A percentile compares a stretch with the other conserved stretches of the same genome.
Evolutionary conservation across 2,329 filamentous ascomycete genomes (phyloP).

Genomic region (Pestalotiopsis sp.): DNA sequence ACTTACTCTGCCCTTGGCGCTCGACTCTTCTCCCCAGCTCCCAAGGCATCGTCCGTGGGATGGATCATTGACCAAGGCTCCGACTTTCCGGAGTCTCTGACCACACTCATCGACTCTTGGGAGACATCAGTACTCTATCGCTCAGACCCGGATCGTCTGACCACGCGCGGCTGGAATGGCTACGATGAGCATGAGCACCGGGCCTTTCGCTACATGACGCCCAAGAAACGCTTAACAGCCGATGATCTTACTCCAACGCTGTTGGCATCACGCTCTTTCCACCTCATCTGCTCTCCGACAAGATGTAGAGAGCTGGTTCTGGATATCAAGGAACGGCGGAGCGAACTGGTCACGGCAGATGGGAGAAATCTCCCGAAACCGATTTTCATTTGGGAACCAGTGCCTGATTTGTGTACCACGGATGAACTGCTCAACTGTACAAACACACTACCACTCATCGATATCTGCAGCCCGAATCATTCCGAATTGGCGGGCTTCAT

Average conservation of each 20-base stretch:
- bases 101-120: conserved; percentile 71
- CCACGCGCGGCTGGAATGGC: conserved; percentile 91
- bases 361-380: conserved; percentile 51
- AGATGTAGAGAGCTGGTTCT: conserved; percentile 77
- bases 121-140: conserved; percentile 73
- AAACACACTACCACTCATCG: conserved; percentile 62
- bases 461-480: conserved; percentile 80
- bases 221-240: conserved; percentile 80
- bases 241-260: conserved; percentile 68
- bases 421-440: conserved; percentile 67
- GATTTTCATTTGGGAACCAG: conserved; percentile 91
- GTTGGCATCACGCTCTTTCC: conserved; percentile 76
- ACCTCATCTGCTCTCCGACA: conserved; percentile 80
- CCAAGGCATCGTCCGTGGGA: conserved; percentile 69
- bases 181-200: conserved; percentile 73
- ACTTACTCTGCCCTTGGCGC: conserved; percentile 87
- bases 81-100: conserved; percentile 77
- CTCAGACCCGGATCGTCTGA: conserved; percentile 67
- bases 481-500: conserved; percentile 87
- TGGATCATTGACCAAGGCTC: conserved; percentile 91
- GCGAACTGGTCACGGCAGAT: conserved; percentile 34
- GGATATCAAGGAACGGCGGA: conserved; percentile 66
- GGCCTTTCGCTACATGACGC: conserved; percentile 85
- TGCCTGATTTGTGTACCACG: conserved; percentile 83
- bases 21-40: conserved; percentile 77